These are phyloP conservation scores for Tolypocladium nubicola DNA, from an alignment of 2,329 filamentous ascomycete species.

Conservation along the genomic window DNA sequence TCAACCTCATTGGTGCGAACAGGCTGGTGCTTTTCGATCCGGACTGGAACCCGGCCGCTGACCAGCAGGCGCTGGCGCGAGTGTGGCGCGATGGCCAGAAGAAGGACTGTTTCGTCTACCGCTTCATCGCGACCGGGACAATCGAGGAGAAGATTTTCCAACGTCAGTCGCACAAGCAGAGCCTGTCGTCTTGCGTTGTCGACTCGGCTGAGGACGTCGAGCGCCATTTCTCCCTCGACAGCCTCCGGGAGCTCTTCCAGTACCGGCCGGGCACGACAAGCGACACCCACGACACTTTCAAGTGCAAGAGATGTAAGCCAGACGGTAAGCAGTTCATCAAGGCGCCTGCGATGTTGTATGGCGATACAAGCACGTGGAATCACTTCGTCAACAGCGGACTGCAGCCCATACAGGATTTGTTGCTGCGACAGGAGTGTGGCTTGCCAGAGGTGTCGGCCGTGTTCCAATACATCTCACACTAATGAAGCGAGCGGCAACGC, in stretches of 20 bases:
- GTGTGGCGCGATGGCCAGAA: constrained; percentile 99
- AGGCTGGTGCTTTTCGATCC: constrained; percentile 93
- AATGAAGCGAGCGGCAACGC: neutral
- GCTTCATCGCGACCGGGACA: constrained; percentile 96
- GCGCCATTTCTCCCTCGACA: constrained; percentile 88
- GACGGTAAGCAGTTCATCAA: constrained; percentile 84
- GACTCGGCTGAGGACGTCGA: constrained; percentile 96
- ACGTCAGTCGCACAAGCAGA: constrained; percentile 95
- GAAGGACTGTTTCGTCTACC: constrained; percentile 98
- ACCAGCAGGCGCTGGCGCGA: constrained; percentile 92
- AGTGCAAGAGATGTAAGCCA: constrained; percentile 87
- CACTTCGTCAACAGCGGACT: constrained; percentile 81
- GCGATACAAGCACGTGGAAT: constrained; percentile 98
- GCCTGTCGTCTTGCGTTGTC: constrained; percentile 88
- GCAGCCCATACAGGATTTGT: constrained; percentile 76
- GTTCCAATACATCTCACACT: constrained; percentile 97
- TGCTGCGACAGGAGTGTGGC: constrained; percentile 75
- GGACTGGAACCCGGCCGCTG: constrained; percentile 94
- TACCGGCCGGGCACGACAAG: constrained; percentile 76
- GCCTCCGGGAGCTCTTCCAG: constrained; percentile 85
- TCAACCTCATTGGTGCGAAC: constrained; percentile 92
- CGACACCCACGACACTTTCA: constrained; percentile 97
- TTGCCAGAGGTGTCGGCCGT: constrained; percentile 81
- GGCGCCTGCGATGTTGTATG: constrained; percentile 89
- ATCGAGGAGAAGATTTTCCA: constrained; percentile 99